A percentile compares a stretch with the other conserved stretches of the same genome.
phyloP scores from a whole-genome alignment of 495 filamentous ascomycete species.

The Talaromyces liani region DNA sequence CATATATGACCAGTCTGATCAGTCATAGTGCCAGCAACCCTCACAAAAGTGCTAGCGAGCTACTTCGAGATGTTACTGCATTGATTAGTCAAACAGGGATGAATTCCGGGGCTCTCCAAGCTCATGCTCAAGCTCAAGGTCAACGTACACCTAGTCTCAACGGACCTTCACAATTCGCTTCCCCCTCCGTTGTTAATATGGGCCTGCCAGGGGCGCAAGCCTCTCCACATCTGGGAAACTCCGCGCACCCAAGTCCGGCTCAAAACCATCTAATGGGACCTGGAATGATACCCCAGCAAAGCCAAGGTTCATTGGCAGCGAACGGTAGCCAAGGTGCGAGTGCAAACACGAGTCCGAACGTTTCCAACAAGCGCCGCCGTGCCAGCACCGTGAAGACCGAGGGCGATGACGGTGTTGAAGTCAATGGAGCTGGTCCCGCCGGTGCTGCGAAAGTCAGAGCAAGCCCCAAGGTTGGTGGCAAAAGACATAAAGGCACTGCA shows the following conservation, averaged over 20 bases:
- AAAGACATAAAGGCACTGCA: slow-evolving; percentile 46
- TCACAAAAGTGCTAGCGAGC: slow-evolving; percentile 2
- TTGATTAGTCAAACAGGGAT: slow-evolving; percentile 1
- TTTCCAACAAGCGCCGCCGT: slow-evolving; percentile 68
- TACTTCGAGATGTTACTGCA: slow-evolving; percentile 8
- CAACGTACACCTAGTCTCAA: slow-evolving; percentile 29
- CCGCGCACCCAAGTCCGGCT: slow-evolving; percentile 40
- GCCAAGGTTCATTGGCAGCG: slow-evolving; percentile 59
- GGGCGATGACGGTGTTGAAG: slow-evolving; percentile 49
- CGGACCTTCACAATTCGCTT: slow-evolving; percentile 42
- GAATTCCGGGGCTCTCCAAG: slow-evolving; percentile 23
- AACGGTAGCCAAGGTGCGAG: slow-evolving; percentile 60
- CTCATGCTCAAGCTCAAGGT: slow-evolving; percentile 28
- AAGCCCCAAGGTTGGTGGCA: slow-evolving; percentile 46
- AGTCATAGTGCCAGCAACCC: slow-evolving; percentile 5
- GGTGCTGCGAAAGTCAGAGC: slow-evolving; percentile 45
- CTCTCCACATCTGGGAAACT: slow-evolving; percentile 36
- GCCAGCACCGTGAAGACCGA: slow-evolving; percentile 73
- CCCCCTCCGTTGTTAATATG: slow-evolving; percentile 43
- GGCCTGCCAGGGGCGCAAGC: slow-evolving; percentile 37
- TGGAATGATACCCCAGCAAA: slow-evolving; percentile 64
- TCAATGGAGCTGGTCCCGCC: slow-evolving; percentile 39
- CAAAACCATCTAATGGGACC: slow-evolving; percentile 35
- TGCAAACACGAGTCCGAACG: slow-evolving; percentile 78
- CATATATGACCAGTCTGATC: slow-evolving; percentile 42